Conservation (phyloP, 805 yeast species). For the Debaryomyces castellii region DNA sequence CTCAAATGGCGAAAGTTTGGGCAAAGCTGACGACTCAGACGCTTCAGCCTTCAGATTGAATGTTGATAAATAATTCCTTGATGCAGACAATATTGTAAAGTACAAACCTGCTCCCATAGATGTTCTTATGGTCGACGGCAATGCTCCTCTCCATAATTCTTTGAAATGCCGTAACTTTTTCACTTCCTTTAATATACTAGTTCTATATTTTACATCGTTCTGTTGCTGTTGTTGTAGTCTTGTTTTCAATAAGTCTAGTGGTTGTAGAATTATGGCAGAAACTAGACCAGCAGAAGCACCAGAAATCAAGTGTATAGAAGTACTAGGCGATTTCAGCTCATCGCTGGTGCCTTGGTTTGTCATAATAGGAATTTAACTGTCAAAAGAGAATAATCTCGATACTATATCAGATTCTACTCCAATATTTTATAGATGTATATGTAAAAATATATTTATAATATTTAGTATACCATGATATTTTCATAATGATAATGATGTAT, state of each 20-base stretch:
- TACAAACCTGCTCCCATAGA: constrained; percentile 90
- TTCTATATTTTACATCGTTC: constrained; percentile 17
- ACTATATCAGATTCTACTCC: background rate
- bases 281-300: constrained; percentile 86
- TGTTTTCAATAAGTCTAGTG: constrained; percentile 85
- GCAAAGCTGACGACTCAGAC: constrained; percentile 40
- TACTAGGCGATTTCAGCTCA: constrained; percentile 3
- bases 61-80: constrained; percentile 53
- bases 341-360: background rate
- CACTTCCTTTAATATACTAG: constrained; percentile 41
- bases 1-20: constrained; percentile 66
- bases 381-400: background rate
- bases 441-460: background rate
- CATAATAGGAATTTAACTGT: background rate
- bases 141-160: constrained; percentile 88
- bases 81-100: constrained; percentile 64
- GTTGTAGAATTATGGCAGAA: constrained; percentile 79
- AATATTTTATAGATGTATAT: background rate
- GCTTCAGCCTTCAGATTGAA: constrained; percentile 9
- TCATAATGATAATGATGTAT: background rate
- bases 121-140: constrained; percentile 87
- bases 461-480: background rate
- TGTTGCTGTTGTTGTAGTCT: constrained; percentile 57
- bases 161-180: constrained; percentile 37
- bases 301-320: constrained; percentile 58